Evolutionary conservation across 139 green algal species (phyloP).

Genomic region (Trebouxia sp.): DNA sequence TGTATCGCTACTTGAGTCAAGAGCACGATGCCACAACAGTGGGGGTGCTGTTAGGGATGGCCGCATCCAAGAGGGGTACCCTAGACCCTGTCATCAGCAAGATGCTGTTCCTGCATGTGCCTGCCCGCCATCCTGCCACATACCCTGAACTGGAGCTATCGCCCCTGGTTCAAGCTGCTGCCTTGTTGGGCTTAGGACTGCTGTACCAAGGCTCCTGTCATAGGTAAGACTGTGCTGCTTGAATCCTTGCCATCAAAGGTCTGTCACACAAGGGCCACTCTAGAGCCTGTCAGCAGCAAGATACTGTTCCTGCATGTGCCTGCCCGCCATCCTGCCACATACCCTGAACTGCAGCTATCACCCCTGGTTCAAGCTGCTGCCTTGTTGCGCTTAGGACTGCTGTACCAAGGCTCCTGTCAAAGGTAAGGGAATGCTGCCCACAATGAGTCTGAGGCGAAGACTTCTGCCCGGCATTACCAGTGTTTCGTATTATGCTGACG

Average conservation of each 20-base stretch:
- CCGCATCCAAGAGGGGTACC: slow-evolving; percentile 56
- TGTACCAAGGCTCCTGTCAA: slow-evolving; percentile 87
- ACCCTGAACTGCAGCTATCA: slow-evolving; percentile 93
- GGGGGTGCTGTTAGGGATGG: slow-evolving; percentile 85
- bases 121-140: slow-evolving; percentile 74
- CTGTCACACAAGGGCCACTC: too few species aligned
- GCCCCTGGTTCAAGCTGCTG: slow-evolving; percentile 80
- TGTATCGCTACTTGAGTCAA: slow-evolving; percentile 74
- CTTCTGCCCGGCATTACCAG: too few species aligned
- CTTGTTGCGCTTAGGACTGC: slow-evolving; percentile 72
- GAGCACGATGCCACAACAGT: slow-evolving; percentile 68
- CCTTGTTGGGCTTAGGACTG: slow-evolving; percentile 86
- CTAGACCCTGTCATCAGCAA: slow-evolving; percentile 74
- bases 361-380: neutral
- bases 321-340: slow-evolving; percentile 75
- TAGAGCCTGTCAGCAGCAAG: too few species aligned
- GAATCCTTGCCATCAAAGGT: too few species aligned
- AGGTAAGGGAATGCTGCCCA: slow-evolving; percentile 40
- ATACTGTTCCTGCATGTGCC: slow-evolving; percentile 97
- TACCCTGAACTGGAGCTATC: slow-evolving; percentile 95
- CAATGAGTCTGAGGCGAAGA: too few species aligned
- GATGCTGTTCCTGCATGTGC: slow-evolving; percentile 95
- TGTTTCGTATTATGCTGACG: too few species aligned
- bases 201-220: slow-evolving; percentile 87
- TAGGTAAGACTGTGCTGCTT: slow-evolving; percentile 33